These are phyloP conservation scores for Fusarium anthophilum DNA, from an alignment of 2,329 filamentous ascomycete genomes.

Conservation along the genomic window DNA sequence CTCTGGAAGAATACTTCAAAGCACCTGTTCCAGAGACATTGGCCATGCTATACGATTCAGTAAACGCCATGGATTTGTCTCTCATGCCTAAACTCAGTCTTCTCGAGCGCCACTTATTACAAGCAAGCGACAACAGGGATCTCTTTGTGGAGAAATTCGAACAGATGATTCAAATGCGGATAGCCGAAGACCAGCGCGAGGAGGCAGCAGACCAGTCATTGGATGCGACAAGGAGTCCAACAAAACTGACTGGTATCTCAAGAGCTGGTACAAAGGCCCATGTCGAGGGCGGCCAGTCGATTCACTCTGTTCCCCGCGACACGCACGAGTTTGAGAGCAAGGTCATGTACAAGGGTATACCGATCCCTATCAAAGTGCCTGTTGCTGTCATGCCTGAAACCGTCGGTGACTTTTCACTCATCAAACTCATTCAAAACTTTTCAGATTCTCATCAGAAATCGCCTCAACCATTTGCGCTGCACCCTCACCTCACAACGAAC, in stretches of 20 bases:
- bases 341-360: conserved; percentile 95
- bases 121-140: conserved; percentile 92
- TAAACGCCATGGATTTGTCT: conserved; percentile 97
- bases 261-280: conserved; percentile 71
- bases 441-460: conserved; percentile 82
- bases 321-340: conserved; percentile 98
- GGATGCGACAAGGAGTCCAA: conserved; percentile 60
- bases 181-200: conserved; percentile 69
- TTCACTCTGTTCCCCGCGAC: conserved; percentile 85
- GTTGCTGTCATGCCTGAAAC: conserved; percentile 94
- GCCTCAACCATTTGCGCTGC: conserved; percentile 84
- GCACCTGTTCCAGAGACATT: conserved; percentile 88
- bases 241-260: conserved; percentile 60
- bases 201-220: conserved; percentile 48
- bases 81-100: conserved; percentile 87
- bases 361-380: conserved; percentile 95
- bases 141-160: conserved; percentile 98
- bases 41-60: conserved; percentile 86
- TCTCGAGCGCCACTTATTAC: conserved; percentile 85
- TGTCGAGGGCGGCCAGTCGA: conserved; percentile 65
- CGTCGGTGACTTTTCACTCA: conserved; percentile 95
- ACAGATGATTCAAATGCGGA: conserved; percentile 86
- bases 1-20: conserved; percentile 97
- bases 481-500: conserved; percentile 93
- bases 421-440: conserved; percentile 97